Base-by-base conservation (phyloP, 768 basidiomycete species). In the Russula vinacea region DNA sequence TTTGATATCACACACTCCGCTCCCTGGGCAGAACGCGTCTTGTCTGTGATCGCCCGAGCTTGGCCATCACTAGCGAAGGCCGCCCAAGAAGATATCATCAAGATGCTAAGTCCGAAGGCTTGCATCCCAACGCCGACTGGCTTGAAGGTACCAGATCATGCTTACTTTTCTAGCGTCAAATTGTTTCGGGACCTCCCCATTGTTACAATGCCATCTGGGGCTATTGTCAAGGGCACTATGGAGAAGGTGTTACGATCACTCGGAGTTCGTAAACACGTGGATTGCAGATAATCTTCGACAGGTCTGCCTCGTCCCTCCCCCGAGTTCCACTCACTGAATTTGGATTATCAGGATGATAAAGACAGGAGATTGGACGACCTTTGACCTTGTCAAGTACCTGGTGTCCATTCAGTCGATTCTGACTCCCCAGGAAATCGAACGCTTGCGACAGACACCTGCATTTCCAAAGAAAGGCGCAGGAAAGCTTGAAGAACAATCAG, bases 131-230 rank as follows among this genome's bases (percentile, higher is more conserved):
- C 79, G 9, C 74, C 83, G 24, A 76, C 75, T 17, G 96, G 96
- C 8, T 81, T 95, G 77, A 87, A 84, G 65, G 70, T 74, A 44
- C 92, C 95, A 0, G 76, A 76, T 10, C 84, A 92, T 62, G 76
- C 89, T 3, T 98, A 97, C 75, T 95, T 97, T 71, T 77, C 88
- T 13, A 92, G 84, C 65, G 92, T 88, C 49, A 85, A 91, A 70
- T 78, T 98, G 51, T 98, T 99, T 73, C 81, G 84, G n/a, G 95
- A 98, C 73, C 79, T 96, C 32, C 87, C 95, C 0, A 82, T 92
- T 49, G 86, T 94, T 7, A 81, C 77, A 1, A 76, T 97, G 51
- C 82, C 91, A 1, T 90, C 87, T 6, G 84, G 83, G 2, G 69
- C 76, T 2, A 58, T 72, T 0, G 77, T 94, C 68, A 93, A 90